These are phyloP conservation scores for Aspergillus sp. DNA, from an alignment of 2,329 filamentous ascomycete species.

Conservation along the genomic window DNA sequence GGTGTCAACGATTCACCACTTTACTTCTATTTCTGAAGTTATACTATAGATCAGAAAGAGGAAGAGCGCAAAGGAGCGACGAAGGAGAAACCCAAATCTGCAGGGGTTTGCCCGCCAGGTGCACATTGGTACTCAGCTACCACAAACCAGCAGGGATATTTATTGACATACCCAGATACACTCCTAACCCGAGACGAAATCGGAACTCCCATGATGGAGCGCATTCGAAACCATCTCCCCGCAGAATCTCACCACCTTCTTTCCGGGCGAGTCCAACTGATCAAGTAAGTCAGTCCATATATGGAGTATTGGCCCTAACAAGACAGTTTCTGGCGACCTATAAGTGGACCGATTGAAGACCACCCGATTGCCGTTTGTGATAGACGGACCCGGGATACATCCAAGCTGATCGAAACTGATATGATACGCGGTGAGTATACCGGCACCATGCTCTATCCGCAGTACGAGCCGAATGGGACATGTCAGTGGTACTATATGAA, in stretches of 20 bases:
- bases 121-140: not conserved
- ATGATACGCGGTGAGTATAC: not conserved
- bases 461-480: not conserved
- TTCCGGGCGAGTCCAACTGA: not conserved
- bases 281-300: not conserved
- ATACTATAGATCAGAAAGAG: not conserved
- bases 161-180: not conserved
- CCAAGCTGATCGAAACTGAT: not conserved
- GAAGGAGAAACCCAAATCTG: slow-evolving; percentile 1
- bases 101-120: not conserved
- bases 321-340: not conserved
- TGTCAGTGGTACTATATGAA: slow-evolving; percentile 7
- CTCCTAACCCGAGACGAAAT: not conserved
- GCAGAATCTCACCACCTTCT: not conserved
- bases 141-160: not conserved
- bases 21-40: not conserved
- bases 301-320: not conserved
- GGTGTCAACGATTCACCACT: not conserved
- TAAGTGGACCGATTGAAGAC: not conserved
- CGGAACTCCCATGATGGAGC: not conserved
- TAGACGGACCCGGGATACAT: not conserved
- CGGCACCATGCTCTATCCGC: not conserved
- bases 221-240: slow-evolving; percentile 1
- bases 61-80: slow-evolving; percentile 3
- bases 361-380: slow-evolving; percentile 1